Evolutionary conservation across 2,329 filamentous ascomycete species (phyloP).

Genomic region (Dichotomopilus funicola): DNA sequence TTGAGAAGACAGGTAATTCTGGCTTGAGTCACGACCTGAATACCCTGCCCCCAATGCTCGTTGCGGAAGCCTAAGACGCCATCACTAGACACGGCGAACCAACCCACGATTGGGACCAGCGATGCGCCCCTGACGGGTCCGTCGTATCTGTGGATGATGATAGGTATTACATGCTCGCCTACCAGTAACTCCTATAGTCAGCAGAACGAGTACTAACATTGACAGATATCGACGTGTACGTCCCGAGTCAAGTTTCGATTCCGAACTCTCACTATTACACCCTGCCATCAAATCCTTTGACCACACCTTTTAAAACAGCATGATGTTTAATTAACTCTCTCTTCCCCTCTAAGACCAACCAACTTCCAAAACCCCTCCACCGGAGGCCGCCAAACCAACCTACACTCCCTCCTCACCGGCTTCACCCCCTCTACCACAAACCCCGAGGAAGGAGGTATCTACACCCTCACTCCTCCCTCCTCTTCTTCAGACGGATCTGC

Average conservation of each 20-base stretch:
- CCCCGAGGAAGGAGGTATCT: slow-evolving; percentile 9
- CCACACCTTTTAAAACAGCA: background rate
- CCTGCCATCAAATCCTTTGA: background rate
- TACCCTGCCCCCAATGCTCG: too few species aligned
- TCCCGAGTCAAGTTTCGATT: background rate
- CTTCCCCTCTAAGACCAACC: slow-evolving; percentile 10
- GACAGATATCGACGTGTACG: slow-evolving; percentile 22
- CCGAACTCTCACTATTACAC: background rate
- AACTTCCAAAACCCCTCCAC: slow-evolving; percentile 23
- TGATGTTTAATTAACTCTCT: background rate
- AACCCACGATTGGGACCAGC: slow-evolving; percentile 23
- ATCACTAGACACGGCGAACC: slow-evolving; percentile 21
- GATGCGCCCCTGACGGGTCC: slow-evolving; percentile 13
- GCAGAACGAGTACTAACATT: too few species aligned
- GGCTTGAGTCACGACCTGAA: background rate
- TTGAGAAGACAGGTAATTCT: slow-evolving; percentile 21
- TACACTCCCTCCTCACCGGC: slow-evolving; percentile 21
- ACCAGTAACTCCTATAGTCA: background rate
- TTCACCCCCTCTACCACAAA: slow-evolving; percentile 18
- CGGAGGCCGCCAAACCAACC: slow-evolving; percentile 19
- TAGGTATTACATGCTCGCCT: slow-evolving; percentile 11
- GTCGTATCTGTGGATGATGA: slow-evolving; percentile 26
- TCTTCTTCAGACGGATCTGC: slow-evolving; percentile 8
- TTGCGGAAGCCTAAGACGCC: background rate
- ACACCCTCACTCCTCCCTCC: slow-evolving; percentile 14